A percentile compares a stretch with the other conserved stretches of the same genome.
phyloP scores from a whole-genome alignment of 768 basidiomycete species.

The Inosperma sp. region DNA sequence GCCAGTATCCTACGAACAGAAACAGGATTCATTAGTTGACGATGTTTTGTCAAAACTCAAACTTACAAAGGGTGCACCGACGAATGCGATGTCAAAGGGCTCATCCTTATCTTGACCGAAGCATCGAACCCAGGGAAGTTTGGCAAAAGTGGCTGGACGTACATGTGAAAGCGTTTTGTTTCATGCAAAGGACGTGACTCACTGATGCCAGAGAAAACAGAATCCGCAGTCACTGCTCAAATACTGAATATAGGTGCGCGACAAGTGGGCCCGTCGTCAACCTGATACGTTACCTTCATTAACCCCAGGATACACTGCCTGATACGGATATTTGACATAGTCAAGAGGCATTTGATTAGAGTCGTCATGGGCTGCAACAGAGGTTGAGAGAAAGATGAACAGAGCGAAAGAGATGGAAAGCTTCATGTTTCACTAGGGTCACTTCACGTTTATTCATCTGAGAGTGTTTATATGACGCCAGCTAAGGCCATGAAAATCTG shows the following conservation, averaged over 20 bases:
- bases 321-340: constrained; percentile 63
- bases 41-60: neutral
- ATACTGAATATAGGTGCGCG: neutral
- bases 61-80: constrained; percentile 74
- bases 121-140: constrained; percentile 79
- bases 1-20: constrained; percentile 50
- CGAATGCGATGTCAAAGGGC: constrained; percentile 75
- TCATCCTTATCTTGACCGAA: constrained; percentile 55
- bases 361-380: constrained; percentile 33
- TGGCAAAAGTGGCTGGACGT: constrained; percentile 84
- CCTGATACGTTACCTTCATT: constrained; percentile 46
- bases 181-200: neutral
- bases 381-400: constrained; percentile 22
- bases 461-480: neutral
- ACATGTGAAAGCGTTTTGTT: constrained; percentile 35
- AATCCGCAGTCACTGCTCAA: constrained; percentile 6
- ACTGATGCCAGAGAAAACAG: constrained; percentile 4
- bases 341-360: constrained; percentile 58
- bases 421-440: constrained; percentile 14
- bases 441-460: neutral
- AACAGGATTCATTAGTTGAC: neutral
- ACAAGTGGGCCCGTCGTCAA: neutral
- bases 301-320: constrained; percentile 49
- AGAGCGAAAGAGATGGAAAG: constrained; percentile 16
- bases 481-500: no score